Evolutionary conservation across 164 flowering plant species (phyloP).

Genomic region (Euptelea pleiosperma): DNA sequence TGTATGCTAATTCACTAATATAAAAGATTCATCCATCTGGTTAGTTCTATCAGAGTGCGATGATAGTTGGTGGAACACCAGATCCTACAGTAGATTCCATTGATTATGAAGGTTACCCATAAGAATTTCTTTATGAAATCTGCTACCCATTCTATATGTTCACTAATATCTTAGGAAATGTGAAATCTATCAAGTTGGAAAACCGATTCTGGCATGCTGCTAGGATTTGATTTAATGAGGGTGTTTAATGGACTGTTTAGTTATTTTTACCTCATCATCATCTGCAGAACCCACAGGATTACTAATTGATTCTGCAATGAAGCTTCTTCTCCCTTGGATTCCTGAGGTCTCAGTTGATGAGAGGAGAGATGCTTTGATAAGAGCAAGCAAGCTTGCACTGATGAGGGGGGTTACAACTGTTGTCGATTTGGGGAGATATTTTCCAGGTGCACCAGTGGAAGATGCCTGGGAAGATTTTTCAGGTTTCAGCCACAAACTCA

Average conservation of each 20-base stretch:
- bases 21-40: no score
- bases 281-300: slow-evolving; percentile 87
- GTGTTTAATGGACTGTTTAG: neutral
- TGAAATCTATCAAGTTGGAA: neutral
- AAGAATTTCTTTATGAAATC: no score
- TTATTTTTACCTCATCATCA: neutral
- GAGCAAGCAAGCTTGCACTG: slow-evolving; percentile 78
- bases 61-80: no score
- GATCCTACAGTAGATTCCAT: no score
- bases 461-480: slow-evolving; percentile 84
- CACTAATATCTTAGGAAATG: neutral
- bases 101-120: no score
- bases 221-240: slow-evolving; percentile 1
- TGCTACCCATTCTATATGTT: no score
- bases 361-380: slow-evolving; percentile 74
- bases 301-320: slow-evolving; percentile 91
- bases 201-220: neutral
- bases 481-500: no score
- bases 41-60: no score
- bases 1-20: no score
- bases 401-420: slow-evolving; percentile 88
- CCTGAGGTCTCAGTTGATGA: slow-evolving; percentile 75
- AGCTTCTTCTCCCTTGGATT: slow-evolving; percentile 46
- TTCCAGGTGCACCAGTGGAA: slow-evolving; percentile 62
- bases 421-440: slow-evolving; percentile 92